Evolutionary conservation across 2,329 filamentous ascomycete species (phyloP).

Genomic region (Trichophyton verrucosum): DNA sequence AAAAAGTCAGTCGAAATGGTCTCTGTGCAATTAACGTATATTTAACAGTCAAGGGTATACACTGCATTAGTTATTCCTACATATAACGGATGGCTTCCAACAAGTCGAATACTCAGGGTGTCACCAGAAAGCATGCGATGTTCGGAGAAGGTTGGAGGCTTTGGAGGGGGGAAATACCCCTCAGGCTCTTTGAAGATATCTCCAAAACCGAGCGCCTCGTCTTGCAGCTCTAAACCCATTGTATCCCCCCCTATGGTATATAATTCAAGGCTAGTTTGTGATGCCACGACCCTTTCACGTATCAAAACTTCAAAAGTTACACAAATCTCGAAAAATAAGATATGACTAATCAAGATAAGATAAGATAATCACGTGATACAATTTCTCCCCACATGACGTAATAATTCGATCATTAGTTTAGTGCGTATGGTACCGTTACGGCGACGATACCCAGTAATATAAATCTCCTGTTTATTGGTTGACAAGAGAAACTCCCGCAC

Average conservation of each 20-base stretch:
- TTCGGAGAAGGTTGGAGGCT: conserved; percentile 58
- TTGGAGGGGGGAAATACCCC: conserved; percentile 66
- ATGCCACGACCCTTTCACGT: too few relatives aligned
- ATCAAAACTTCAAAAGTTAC: neutral
- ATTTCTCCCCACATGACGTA: conserved; percentile 1
- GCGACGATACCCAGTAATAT: neutral
- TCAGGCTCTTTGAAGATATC: conserved; percentile 68
- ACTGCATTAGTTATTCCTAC: conserved; percentile 31
- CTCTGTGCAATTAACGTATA: neutral
- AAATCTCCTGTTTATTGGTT: neutral
- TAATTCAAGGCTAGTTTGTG: too few relatives aligned
- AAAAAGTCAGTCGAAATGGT: conserved; percentile 14
- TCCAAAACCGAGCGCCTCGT: conserved; percentile 26
- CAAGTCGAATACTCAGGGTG: conserved; percentile 58
- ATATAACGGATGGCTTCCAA: conserved; percentile 80
- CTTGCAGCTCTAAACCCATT: conserved; percentile 2
- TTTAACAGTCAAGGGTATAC: neutral
- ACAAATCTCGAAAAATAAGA: neutral
- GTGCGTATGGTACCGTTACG: neutral
- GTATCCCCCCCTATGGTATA: neutral
- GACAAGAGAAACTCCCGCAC: neutral
- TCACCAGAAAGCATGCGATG: conserved; percentile 58
- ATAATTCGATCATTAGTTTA: neutral
- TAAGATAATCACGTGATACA: neutral
- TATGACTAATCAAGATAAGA: neutral